Percentiles rank a stretch among this genome's conserved stretches.
Conservation (phyloP, 805 yeast genomes). For the Yarrowia sp. region DNA sequence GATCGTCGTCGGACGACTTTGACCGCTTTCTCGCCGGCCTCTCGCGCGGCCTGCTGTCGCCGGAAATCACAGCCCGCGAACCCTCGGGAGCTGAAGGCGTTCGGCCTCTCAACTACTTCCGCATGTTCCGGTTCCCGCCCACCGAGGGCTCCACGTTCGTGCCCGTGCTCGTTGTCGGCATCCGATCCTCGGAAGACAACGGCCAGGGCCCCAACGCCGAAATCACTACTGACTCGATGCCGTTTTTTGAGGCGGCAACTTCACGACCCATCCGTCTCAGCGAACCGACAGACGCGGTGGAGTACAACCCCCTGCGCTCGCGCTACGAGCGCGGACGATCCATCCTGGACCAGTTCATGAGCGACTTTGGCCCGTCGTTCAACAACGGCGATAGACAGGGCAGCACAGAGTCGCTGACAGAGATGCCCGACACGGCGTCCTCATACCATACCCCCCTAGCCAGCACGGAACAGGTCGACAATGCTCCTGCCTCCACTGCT, state of each 20-base stretch:
- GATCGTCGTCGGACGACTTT: constrained; percentile 36
- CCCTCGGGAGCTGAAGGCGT: constrained; percentile 24
- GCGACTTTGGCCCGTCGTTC: constrained; percentile 25
- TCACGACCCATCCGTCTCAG: constrained; percentile 21
- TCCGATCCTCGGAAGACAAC: constrained; percentile 43
- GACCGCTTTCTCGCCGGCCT: constrained; percentile 47
- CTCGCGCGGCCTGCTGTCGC: constrained; percentile 43
- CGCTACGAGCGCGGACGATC: constrained; percentile 22
- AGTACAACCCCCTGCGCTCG: constrained; percentile 5
- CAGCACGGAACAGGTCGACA: background rate
- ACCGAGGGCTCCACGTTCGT: constrained; percentile 39
- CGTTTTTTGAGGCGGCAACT: constrained; percentile 25
- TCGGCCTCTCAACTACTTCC: constrained; percentile 36
- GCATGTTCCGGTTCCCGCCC: constrained; percentile 40
- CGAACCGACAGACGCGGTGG: constrained; percentile 1
- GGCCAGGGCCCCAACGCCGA: constrained; percentile 24
- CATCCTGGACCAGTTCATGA: constrained; percentile 15
- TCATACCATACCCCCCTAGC: constrained; percentile 7
- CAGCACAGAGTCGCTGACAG: constrained; percentile 1
- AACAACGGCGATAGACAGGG: background rate
- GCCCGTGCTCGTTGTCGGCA: constrained; percentile 52
- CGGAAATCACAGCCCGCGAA: constrained; percentile 39
- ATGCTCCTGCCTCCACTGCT: background rate
- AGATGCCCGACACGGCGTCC: background rate
- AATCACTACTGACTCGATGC: constrained; percentile 15